These are phyloP conservation scores for Cicer pinnatifidum DNA, from an alignment of 306 rosid species.

Conservation along the genomic window DNA sequence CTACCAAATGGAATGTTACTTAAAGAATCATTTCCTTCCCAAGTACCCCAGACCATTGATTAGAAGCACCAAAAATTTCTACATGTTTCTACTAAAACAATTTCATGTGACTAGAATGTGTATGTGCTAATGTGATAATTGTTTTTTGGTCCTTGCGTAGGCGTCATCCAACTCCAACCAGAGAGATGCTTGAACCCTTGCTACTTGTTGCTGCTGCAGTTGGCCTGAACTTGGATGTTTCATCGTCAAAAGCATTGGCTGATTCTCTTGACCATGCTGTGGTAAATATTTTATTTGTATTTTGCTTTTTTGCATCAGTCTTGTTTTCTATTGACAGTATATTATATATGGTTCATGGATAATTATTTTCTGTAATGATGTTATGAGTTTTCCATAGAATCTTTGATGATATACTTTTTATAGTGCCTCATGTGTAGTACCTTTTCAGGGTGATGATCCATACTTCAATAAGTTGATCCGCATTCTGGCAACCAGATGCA, in stretches of 20 bases:
- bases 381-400: background rate
- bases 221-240: conserved; percentile 86
- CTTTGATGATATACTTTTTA: conserved; percentile 31
- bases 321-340: conserved; percentile 34
- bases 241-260: conserved; percentile 92
- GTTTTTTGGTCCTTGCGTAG: conserved; percentile 52
- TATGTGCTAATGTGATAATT: conserved; percentile 38
- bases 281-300: conserved; percentile 51
- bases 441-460: conserved; percentile 87
- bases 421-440: background rate
- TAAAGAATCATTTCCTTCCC: background rate
- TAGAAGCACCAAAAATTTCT: conserved; percentile 13
- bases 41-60: conserved; percentile 28
- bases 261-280: conserved; percentile 96
- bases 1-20: background rate
- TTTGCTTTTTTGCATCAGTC: conserved; percentile 9
- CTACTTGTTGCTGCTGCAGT: conserved; percentile 84
- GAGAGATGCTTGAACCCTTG: conserved; percentile 96
- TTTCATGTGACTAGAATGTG: conserved; percentile 22
- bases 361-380: conserved; percentile 1
- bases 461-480: conserved; percentile 93
- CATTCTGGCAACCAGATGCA: conserved; percentile 94
- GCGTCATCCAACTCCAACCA: conserved; percentile 92
- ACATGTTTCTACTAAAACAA: conserved; percentile 30
- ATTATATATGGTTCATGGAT: conserved; percentile 16